Evolutionary conservation across 1,284 basidiomycete genomes (phyloP), one percentile per base, ranked within the genome.

Genomic region (Fistulinella cinereoalba): DNA sequence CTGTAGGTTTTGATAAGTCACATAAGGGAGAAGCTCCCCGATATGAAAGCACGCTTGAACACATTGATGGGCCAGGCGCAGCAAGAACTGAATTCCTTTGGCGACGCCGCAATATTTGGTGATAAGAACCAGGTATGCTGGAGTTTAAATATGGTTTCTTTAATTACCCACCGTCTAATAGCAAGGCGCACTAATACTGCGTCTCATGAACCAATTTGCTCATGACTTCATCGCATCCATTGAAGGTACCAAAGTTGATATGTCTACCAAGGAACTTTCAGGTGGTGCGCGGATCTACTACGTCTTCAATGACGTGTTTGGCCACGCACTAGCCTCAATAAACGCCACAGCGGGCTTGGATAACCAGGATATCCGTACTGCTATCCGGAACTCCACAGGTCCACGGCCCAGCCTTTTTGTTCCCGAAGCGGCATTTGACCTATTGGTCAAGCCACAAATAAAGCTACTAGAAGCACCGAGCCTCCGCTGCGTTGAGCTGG

Each of bases 221-320:
- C 85, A 92, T 39, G 97, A 99, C 72, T 99, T 98, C 61, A 82
- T 99, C 46, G 87, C 95, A 2, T 97, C 94, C 15, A 97, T 99
- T 60, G 97, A 99, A 58, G 97, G 97, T 42, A 98, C 94, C n/a
- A 92, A 92, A 48, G 81, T 96, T 39, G 92, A 97, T 56, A 92
- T 98, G 57, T 97, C 93, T 2, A 99, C 97, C 4, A 99, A 99
- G 67, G 97, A 99, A 66, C 83, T 99, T 9, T 98, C 92, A 23
- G 97, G 97, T 36, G 97, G 97, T 46, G 97, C 97, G 10, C 81
- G 97, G 46, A 93, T 99, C 68, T 99, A 98, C 72, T 98, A 97
- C 73, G 98, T 99, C 68, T 99, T 99, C 81, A 94, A 98, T 65
- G 97, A 99, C 60, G 85, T 99, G 41, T 99, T 99, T 63, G 97